Conservation (phyloP, 1,284 basidiomycete species). For the Coriolopsis trogii region DNA sequence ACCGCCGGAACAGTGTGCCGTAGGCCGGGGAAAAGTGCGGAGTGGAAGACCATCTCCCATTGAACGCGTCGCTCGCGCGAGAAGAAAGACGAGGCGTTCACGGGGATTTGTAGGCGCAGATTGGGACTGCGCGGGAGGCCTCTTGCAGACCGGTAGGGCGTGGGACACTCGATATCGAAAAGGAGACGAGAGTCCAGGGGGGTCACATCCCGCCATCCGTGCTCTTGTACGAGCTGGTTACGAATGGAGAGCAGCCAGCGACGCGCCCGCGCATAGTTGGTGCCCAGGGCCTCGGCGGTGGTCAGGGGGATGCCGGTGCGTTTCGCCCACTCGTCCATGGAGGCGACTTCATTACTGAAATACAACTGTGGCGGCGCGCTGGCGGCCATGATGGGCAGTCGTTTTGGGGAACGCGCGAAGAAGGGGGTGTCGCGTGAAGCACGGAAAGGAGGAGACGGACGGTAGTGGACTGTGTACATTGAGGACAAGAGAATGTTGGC, state of each 20-base stretch:
- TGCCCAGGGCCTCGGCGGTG: constrained; percentile 76
- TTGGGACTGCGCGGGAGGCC: constrained; percentile 76
- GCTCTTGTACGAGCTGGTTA: constrained; percentile 59
- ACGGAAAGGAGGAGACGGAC: constrained; percentile 21
- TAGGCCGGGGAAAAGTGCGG: constrained; percentile 77
- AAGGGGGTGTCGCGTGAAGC: constrained; percentile 19
- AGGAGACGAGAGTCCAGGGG: constrained; percentile 70
- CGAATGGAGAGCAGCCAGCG: constrained; percentile 69
- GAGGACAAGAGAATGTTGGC: constrained; percentile 20
- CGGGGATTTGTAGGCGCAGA: constrained; percentile 70
- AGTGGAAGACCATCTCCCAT: constrained; percentile 88
- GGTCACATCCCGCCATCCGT: constrained; percentile 66
- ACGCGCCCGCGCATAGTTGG: constrained; percentile 77
- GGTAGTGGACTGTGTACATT: constrained; percentile 25
- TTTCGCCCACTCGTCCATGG: constrained; percentile 80
- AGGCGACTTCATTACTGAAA: constrained; percentile 74
- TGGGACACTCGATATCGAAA: constrained; percentile 74
- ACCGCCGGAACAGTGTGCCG: constrained; percentile 77
- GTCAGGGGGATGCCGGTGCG: constrained; percentile 78
- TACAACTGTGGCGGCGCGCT: constrained; percentile 55
- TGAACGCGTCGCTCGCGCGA: constrained; percentile 79
- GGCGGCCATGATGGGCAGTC: constrained; percentile 32
- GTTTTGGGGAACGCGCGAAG: constrained; percentile 11
- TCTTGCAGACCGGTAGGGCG: constrained; percentile 72
- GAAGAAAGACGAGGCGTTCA: constrained; percentile 81